Percentiles rank a stretch among this genome's conserved stretches.
These are phyloP conservation scores for Camellia sinensis DNA, from an alignment of 148 eudicot species.

Conservation along the genomic window DNA sequence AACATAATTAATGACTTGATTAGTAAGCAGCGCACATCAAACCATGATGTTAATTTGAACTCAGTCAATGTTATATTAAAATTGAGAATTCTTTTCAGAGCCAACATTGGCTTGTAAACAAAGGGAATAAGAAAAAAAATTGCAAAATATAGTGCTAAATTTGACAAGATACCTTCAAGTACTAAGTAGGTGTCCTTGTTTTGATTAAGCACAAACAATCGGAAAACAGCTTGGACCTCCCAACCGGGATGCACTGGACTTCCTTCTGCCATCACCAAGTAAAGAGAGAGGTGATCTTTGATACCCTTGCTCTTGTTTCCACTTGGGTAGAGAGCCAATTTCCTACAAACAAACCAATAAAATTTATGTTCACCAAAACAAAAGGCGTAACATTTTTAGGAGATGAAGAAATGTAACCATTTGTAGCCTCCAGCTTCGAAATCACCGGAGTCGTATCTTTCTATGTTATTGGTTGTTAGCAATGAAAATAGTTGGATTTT, in stretches of 20 bases:
- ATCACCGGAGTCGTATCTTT: background rate
- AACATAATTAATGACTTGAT: background rate
- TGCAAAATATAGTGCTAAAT: background rate
- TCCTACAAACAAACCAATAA: background rate
- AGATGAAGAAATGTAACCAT: background rate
- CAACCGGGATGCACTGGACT: background rate
- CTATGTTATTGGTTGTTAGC: constrained; percentile 7
- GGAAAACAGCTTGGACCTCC: constrained; percentile 3
- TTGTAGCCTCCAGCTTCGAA: constrained; percentile 16
- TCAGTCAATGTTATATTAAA: background rate
- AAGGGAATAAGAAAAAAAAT: background rate
- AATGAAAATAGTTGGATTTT: background rate
- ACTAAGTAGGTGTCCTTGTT: constrained; percentile 6
- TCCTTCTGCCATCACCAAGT: constrained; percentile 8
- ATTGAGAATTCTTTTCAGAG: background rate
- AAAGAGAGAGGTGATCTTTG: constrained; percentile 10
- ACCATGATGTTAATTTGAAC: background rate
- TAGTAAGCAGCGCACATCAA: background rate
- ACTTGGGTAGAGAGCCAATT: constrained; percentile 8
- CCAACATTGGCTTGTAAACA: too few relatives aligned
- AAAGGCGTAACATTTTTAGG: background rate
- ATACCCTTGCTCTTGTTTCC: constrained; percentile 8
- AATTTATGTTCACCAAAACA: too few relatives aligned
- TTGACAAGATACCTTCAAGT: background rate
- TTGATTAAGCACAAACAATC: background rate